Evolutionary conservation across 169 alveolate species (phyloP), one percentile per base, ranked within the genome.

Genomic region (Eimeria maxima): DNA sequence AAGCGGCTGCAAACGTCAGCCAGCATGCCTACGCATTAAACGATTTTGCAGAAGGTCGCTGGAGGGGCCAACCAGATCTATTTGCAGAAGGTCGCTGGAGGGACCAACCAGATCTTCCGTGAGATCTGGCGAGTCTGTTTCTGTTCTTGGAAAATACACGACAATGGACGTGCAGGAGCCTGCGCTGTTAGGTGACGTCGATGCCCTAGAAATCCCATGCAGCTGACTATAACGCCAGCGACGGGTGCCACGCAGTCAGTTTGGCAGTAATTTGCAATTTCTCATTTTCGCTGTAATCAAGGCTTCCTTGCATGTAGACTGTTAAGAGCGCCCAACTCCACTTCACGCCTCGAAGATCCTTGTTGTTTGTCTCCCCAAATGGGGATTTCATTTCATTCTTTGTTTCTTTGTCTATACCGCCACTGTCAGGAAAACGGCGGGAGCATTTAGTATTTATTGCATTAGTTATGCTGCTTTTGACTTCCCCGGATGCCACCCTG

Each of bases 1-100:
- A 78, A 47, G 63, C 88, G 22, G 88, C 88, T 8, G 88, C 67
- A 47, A 78, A 44, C 5, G 14, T 78, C 45, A 44, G 44, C 44
- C 44, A 22, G 67, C 63, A 44, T 47, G 88, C 67, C n/a, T 63
- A 42, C 11, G 88, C 67, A 45, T 24, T 78, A 45, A 47, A 10
- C 42, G 88, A 78, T 42, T 45, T 78, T 44, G 67, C 63, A n/a
- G 8, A 20, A 24, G 42, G 24, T 47, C 67, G 20, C 7, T 27
- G 63, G 88, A 78, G 38, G 38, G 38, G 38, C 38, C 38, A 33
- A 1, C 38, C 38, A 33, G 38, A 33, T 33, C 53, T 5, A 18
- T 47, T n/a, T n/a, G 57, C 63, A n/a, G 8, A 20, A 24, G 42
- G 24, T 24, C 67, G 20, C 7, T 27, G 63, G 88, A 78, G 38